A percentile compares a stretch with the other conserved stretches of the same genome.
These are phyloP conservation scores for Parachlorella kessleri DNA, from an alignment of 139 green algal genomes.

Conservation along the genomic window DNA sequence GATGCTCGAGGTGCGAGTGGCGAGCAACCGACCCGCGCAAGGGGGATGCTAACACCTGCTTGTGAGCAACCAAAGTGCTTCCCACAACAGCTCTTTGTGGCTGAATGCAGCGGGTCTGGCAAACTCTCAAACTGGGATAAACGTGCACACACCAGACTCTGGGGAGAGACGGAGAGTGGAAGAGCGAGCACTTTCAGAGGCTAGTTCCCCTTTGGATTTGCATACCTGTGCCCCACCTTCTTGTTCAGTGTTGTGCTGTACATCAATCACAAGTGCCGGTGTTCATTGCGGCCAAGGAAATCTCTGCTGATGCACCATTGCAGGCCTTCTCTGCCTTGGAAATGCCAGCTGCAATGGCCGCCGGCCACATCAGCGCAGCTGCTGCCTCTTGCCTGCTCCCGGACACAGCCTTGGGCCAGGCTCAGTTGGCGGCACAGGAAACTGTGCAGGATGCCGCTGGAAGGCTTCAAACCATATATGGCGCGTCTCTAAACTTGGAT, in stretches of 20 bases:
- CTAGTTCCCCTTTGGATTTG: background rate
- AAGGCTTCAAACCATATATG: background rate
- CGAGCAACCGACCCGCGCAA: background rate
- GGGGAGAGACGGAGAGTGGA: background rate
- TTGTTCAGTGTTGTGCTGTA: background rate
- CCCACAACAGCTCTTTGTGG: too few relatives aligned
- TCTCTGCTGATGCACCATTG: background rate
- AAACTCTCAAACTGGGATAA: background rate
- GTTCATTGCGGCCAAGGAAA: too few relatives aligned
- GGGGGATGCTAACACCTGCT: background rate
- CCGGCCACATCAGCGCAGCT: slow-evolving; percentile 7
- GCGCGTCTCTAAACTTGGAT: slow-evolving; percentile 3
- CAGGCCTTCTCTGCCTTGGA: slow-evolving; percentile 22
- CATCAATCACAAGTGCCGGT: background rate
- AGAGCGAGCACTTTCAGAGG: background rate
- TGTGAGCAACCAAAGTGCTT: background rate
- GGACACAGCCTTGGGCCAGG: background rate
- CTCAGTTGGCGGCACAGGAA: background rate
- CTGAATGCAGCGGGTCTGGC: background rate
- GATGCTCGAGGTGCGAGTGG: slow-evolving; percentile 18
- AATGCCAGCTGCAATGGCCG: slow-evolving; percentile 1
- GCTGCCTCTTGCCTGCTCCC: background rate
- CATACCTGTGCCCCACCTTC: background rate
- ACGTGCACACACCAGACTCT: background rate
- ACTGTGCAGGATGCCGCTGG: background rate